These are phyloP conservation scores for Raddia distichophylla DNA, from an alignment of 176 grass and related monocot species.

Conservation along the genomic window DNA sequence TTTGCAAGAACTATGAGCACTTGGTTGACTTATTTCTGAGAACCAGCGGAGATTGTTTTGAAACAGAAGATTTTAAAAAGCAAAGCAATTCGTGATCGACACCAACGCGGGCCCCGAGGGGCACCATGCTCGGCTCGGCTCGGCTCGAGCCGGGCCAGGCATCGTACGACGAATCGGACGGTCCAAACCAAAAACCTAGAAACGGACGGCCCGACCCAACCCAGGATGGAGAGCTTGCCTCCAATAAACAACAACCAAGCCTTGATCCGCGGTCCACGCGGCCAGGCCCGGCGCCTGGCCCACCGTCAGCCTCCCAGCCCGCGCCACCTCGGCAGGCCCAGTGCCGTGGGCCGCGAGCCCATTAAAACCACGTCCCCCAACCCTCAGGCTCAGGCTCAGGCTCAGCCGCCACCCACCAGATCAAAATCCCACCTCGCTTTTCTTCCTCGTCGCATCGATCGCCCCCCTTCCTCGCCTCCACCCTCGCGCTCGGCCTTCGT, in stretches of 20 bases:
- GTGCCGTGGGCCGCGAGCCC: constrained; percentile 51
- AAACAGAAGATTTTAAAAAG: no score
- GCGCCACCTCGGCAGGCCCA: constrained; percentile 32
- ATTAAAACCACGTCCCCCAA: constrained; percentile 14
- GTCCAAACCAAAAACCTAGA: not conserved
- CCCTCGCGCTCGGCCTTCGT: constrained; percentile 42
- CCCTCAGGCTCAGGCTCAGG: no score
- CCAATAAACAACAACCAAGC: not conserved
- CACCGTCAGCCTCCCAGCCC: constrained; percentile 32
- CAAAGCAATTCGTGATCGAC: no score
- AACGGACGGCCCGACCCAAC: not conserved
- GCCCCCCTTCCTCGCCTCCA: no score
- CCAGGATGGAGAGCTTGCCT: not conserved
- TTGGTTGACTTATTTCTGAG: no score
- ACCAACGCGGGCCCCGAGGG: no score
- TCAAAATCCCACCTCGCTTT: no score
- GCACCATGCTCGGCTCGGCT: no score
- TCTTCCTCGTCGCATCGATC: not conserved
- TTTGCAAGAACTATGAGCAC: no score
- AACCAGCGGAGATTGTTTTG: no score
- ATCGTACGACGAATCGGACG: not conserved
- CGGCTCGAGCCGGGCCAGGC: no score
- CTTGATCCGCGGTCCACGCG: constrained; percentile 17
- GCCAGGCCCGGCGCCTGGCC: constrained; percentile 32
- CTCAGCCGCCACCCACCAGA: not conserved